Conservation (phyloP, 345 rosid species). For the Eucalyptus tenuipes region DNA sequence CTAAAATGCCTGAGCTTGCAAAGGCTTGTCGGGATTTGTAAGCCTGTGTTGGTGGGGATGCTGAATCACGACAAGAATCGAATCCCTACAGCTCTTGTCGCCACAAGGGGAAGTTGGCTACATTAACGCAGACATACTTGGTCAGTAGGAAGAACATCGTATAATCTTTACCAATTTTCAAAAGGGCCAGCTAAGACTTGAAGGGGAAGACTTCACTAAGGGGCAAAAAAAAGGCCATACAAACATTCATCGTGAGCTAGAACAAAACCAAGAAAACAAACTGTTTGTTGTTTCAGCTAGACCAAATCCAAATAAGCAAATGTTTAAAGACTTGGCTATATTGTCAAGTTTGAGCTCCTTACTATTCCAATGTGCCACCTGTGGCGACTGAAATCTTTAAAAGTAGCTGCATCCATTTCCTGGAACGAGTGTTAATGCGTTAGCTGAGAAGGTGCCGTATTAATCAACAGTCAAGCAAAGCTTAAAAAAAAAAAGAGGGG, state of each 20-base stretch:
- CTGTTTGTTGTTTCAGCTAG: neutral
- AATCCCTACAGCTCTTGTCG: constrained; percentile 25
- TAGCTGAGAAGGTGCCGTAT: neutral
- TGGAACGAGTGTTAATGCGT: constrained; percentile 6
- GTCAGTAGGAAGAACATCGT: neutral
- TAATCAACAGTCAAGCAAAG: neutral
- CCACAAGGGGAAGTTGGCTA: constrained; percentile 44
- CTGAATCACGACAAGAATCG: constrained; percentile 63
- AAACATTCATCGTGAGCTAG: neutral
- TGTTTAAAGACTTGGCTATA: neutral
- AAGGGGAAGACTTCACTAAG: neutral
- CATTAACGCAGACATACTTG: neutral
- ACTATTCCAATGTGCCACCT: constrained; percentile 96
- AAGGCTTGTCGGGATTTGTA: neutral
- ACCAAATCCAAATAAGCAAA: neutral
- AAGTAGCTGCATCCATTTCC: constrained; percentile 89
- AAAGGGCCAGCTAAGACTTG: neutral
- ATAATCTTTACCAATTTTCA: neutral
- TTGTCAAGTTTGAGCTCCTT: constrained; percentile 7
- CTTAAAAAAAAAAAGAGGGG: neutral
- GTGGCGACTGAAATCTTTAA: constrained; percentile 47
- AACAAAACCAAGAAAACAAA: neutral
- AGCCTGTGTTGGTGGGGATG: constrained; percentile 36
- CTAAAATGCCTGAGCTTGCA: neutral
- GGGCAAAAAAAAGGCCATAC: neutral